phyloP scores from a whole-genome alignment of 1,284 basidiomycete species.

The Rhodotorula glutinis region DNA sequence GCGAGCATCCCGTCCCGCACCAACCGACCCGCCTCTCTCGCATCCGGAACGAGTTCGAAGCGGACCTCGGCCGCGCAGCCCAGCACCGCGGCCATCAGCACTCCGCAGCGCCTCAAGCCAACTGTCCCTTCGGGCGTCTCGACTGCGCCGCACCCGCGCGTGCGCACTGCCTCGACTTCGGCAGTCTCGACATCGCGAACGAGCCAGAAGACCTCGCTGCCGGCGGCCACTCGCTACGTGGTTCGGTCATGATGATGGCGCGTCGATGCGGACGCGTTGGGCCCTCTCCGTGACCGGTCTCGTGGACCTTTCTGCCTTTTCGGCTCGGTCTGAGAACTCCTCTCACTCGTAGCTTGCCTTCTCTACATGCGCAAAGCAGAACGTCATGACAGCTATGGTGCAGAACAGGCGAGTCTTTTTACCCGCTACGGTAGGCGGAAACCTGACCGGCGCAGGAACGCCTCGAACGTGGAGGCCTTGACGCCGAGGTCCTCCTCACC shows the following conservation, averaged over 20 bases:
- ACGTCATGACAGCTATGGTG: no score
- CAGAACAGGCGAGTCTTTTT: no score
- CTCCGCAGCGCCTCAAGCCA: conserved; percentile 18
- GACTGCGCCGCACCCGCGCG: conserved; percentile 12
- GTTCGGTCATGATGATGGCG: not conserved
- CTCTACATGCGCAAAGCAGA: no score
- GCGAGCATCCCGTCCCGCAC: not conserved
- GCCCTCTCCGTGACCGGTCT: no score
- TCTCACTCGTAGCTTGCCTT: no score
- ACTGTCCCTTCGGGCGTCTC: conserved; percentile 13
- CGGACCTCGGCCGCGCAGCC: conserved; percentile 10
- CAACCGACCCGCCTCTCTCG: conserved; percentile 15
- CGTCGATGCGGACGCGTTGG: no score
- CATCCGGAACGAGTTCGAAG: conserved; percentile 4
- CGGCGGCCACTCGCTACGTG: not conserved
- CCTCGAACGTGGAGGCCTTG: not conserved
- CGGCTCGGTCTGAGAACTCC: no score
- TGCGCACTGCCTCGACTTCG: conserved; percentile 20
- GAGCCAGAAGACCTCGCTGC: not conserved
- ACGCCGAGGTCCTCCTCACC: conserved; percentile 4
- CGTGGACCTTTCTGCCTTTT: no score
- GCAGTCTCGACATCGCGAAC: not conserved
- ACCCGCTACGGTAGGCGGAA: no score
- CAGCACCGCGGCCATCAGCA: not conserved
- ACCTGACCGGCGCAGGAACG: no score